Base-by-base conservation (phyloP, 148 eudicot genomes). In the Rhododendron vialii region DNA sequence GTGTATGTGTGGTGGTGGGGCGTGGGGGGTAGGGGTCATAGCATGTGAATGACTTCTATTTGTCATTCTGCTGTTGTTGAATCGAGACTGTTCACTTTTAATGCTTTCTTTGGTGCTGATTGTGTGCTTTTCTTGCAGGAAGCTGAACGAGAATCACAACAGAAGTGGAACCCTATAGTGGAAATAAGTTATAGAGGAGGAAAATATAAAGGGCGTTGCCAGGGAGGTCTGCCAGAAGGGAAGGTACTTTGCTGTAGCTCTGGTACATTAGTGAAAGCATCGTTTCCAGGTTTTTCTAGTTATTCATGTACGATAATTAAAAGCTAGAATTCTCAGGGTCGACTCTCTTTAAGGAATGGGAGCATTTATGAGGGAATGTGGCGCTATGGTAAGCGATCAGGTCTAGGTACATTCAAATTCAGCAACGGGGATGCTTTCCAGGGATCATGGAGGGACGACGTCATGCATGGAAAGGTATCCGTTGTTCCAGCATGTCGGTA, bases 181-280 rank as follows among this genome's bases (percentile, higher is more conserved):
- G 94, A 95, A 89, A 95, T 96, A 83, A 90, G 90, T 67, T 96
- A 96, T 86, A 92, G 91, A 89, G 99, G 99, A 90, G 98, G 99
- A 80, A 69, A 84, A 80, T 96, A 95, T 88, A 88, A 89, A 89
- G 99, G 98, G 15, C 98, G 93, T 53, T 89, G 94, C 87, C 96
- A 96, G 90, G 98, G 98, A 76, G 99, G 98, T 86, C 95, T 96
- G 85, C 99, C 99, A 12, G 98, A 96, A 89, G 99, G 99, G 88
- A 95, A 95, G 98, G 99, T 96, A 92, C 81, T 69, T 51, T 38
- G 26, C 26, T 75, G 22, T 71, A 7, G 36, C 83, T 69, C 6
- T 48, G 77, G 43, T 80, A 84, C 51, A 83, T 51, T 83, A 61
- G 69, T 33, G 9, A 84, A 18, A 78, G 10, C 47, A 45, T 33